phyloP scores from a whole-genome alignment of 2,329 filamentous ascomycete genomes.

The Purpureocillium lavendulum region DNA sequence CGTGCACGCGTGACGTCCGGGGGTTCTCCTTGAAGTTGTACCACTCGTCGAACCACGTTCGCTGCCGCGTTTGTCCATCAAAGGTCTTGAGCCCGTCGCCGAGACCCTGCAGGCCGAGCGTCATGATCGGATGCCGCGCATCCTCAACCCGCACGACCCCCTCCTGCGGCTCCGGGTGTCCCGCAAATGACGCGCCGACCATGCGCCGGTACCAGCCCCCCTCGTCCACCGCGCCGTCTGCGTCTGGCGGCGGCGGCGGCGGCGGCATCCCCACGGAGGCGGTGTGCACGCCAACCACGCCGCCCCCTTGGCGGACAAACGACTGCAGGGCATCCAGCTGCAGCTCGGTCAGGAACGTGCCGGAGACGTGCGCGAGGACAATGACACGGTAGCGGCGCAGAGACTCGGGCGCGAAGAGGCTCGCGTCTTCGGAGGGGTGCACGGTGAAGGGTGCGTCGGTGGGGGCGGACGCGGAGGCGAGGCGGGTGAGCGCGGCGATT shows the following conservation, averaged over 20 bases:
- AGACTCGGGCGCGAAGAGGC: constrained; percentile 17
- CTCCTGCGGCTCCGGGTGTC: constrained; percentile 27
- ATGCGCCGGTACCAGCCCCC: constrained; percentile 26
- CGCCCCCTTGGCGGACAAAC: constrained; percentile 25
- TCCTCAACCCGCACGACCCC: constrained; percentile 21
- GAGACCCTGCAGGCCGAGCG: constrained; percentile 13
- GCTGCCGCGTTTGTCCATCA: background rate
- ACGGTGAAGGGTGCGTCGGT: constrained; percentile 15
- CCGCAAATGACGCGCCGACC: constrained; percentile 27
- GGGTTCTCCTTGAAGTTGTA: constrained; percentile 30
- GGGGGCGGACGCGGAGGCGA: background rate
- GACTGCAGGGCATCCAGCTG: constrained; percentile 24
- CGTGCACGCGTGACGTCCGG: constrained; percentile 14
- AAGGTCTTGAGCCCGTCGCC: constrained; percentile 1
- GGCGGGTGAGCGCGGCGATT: constrained; percentile 16
- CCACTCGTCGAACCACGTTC: constrained; percentile 30
- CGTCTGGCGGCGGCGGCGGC: constrained; percentile 4
- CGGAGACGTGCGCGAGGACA: constrained; percentile 29
- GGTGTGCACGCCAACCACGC: constrained; percentile 32
- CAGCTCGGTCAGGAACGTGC: constrained; percentile 22
- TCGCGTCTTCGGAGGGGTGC: constrained; percentile 27
- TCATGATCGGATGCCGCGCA: constrained; percentile 11
- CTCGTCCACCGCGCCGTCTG: constrained; percentile 17
- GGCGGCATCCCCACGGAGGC: constrained; percentile 10
- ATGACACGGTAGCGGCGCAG: constrained; percentile 25